phyloP scores from a whole-genome alignment of 176 grass and related monocot species.

The Puccinellia tenuiflora region DNA sequence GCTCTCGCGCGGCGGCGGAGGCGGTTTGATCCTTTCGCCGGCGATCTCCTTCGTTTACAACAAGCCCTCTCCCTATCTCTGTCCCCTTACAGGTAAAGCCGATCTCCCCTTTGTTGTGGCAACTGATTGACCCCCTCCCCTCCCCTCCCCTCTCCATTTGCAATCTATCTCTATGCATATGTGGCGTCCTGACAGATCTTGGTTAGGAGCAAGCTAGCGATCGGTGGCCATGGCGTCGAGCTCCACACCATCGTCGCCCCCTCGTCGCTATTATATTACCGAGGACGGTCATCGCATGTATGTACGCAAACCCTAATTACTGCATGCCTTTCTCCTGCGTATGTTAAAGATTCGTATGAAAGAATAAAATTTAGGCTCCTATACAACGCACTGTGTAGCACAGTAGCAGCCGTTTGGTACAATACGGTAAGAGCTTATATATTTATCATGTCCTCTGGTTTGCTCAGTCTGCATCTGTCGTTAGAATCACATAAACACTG shows the following conservation, averaged over 20 bases:
- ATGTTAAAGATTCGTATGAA: not conserved
- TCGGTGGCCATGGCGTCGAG: not conserved
- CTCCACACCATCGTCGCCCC: not conserved
- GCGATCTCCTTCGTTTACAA: not conserved
- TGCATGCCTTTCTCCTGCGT: not conserved
- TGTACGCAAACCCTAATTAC: not conserved
- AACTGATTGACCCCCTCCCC: not conserved
- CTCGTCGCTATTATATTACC: not conserved
- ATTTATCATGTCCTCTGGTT: not conserved
- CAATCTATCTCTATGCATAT: not conserved
- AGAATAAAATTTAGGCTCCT: too few relatives aligned
- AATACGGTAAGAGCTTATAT: not conserved
- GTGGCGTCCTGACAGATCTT: not conserved
- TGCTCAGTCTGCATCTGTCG: not conserved
- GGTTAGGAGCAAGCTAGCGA: not conserved
- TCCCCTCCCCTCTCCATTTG: not conserved
- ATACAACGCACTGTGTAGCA: too few relatives aligned
- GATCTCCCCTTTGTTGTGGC: not conserved
- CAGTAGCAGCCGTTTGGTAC: not conserved
- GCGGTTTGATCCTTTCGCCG: not conserved
- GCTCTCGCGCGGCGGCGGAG: not conserved
- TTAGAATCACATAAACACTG: not conserved
- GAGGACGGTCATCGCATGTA: not conserved
- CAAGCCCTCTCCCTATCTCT: not conserved
- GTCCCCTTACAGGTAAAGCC: not conserved